Conservation (phyloP, 2,329 filamentous ascomycete species). For the Ambrosiella xylebori region DNA sequence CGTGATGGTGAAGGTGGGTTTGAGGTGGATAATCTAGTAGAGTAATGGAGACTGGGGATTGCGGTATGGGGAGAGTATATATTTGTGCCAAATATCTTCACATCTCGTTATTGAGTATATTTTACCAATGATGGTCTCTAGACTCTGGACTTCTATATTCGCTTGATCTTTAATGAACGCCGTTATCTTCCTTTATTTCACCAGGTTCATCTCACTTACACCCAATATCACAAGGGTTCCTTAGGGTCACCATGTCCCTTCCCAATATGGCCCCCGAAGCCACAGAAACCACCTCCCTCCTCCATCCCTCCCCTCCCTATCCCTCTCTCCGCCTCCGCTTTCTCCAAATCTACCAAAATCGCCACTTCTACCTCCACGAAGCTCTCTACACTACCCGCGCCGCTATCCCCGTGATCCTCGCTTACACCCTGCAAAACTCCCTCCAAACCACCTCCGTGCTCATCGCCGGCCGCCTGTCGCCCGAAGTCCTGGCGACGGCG, state of each 20-base stretch:
- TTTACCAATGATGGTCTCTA: too few relatives aligned
- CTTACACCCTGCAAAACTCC: constrained; percentile 73
- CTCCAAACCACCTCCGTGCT: constrained; percentile 69
- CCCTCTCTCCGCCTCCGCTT: neutral
- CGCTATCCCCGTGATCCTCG: constrained; percentile 62
- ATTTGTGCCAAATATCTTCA: too few relatives aligned
- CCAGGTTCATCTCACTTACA: neutral
- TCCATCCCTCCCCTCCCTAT: neutral
- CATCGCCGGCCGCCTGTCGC: constrained; percentile 61
- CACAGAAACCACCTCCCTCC: constrained; percentile 7
- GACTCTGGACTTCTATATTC: too few relatives aligned
- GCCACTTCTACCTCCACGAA: constrained; percentile 31
- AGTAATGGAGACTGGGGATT: too few relatives aligned
- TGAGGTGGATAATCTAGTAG: too few relatives aligned
- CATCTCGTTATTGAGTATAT: too few relatives aligned
- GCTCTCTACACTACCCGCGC: constrained; percentile 50
- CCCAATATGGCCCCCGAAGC: neutral
- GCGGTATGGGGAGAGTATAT: too few relatives aligned
- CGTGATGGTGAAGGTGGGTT: too few relatives aligned
- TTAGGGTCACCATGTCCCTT: neutral
- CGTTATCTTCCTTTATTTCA: too few relatives aligned
- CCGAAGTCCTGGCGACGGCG: constrained; percentile 62
- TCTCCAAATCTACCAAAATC: neutral
- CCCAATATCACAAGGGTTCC: neutral
- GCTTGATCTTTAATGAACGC: too few relatives aligned